Base-by-base conservation (phyloP, 805 yeast species). In the Pichia scutulata region DNA sequence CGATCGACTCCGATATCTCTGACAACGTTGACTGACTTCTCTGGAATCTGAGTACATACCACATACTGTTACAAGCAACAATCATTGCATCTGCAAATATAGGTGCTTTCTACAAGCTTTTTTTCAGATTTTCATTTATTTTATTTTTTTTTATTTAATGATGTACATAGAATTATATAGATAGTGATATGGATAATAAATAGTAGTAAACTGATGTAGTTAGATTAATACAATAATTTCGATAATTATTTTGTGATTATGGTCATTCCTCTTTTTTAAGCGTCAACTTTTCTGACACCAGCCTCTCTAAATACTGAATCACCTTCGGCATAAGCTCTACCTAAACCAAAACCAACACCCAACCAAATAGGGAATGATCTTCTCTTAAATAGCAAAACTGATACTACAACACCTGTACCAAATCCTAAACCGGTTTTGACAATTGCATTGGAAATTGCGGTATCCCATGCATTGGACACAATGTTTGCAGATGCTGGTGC, bases 291-390 rank as follows among this genome's bases (percentile, higher is more conserved):
- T 76, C 95, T 83, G 55, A 84, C 67, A 50, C 95, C 95, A 55
- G 84, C 87, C 50, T 76, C 73, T 73, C 97, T 84, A 79, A 93
- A 92, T 51, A 90, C 86, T 54, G 97, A 95, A 65, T 93, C 98
- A 54, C 98, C 99, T 74, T 93, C 99, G 54, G 98, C 82, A 71
- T 89, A 93, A 49, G 97, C 97, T 75, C 97, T 85, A 57, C 99
- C 99, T 55, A 90, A 78, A 58, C 99, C 99, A 63, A 93, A 92
- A 39, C 99, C 99, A 57, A 89, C 72, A 57, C 99, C 99, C 55
- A 92, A 71, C 96, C 97, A 90, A 41, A 92, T 98, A 49, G 99
- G 99, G 82, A 89, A 93, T 10, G 96, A 78, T 71, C 98, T 83
- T 76, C 98, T 87, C 69, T 78, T 88, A 76, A 93, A 93, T 51